Percentiles rank a stretch among this genome's conserved stretches.
Conservation (phyloP, 73 alveolate species). For the Paramecium pentaurelia region DNA sequence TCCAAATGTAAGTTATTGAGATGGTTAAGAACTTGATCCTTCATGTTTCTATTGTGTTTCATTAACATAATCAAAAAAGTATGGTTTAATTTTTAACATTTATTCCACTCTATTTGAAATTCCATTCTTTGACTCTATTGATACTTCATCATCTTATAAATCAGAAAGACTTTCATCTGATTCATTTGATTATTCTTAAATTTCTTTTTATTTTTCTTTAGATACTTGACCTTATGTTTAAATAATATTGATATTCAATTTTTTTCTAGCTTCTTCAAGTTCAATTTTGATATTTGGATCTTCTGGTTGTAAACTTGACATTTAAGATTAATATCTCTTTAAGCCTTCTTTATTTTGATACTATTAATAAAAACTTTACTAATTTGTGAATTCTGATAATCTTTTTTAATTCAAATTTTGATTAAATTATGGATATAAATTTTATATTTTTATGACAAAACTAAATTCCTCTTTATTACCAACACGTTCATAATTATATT, state of each 20-base stretch:
- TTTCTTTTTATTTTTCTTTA: not conserved
- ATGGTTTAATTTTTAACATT: not conserved
- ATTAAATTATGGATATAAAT: not conserved
- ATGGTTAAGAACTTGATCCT: not conserved
- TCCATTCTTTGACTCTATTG: not conserved
- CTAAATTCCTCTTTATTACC: not conserved
- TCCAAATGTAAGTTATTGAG: slow-evolving; percentile 22
- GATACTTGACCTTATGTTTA: not conserved
- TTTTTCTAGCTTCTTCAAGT: not conserved
- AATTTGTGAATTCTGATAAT: not conserved
- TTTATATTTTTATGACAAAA: not conserved
- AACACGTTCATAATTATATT: not conserved
- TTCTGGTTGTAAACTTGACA: not conserved
- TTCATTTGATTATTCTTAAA: not conserved
- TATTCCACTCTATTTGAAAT: not conserved
- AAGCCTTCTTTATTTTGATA: not conserved
- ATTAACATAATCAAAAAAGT: not conserved
- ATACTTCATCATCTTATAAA: not conserved
- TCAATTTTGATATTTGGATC: not conserved
- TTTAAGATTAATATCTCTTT: not conserved
- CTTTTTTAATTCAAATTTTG: not conserved
- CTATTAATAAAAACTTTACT: not conserved
- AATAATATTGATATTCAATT: not conserved
- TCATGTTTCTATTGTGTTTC: not conserved
- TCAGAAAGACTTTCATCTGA: not conserved